phyloP scores from a whole-genome alignment of 768 basidiomycete genomes.

The Coprinopsis cinerea region DNA sequence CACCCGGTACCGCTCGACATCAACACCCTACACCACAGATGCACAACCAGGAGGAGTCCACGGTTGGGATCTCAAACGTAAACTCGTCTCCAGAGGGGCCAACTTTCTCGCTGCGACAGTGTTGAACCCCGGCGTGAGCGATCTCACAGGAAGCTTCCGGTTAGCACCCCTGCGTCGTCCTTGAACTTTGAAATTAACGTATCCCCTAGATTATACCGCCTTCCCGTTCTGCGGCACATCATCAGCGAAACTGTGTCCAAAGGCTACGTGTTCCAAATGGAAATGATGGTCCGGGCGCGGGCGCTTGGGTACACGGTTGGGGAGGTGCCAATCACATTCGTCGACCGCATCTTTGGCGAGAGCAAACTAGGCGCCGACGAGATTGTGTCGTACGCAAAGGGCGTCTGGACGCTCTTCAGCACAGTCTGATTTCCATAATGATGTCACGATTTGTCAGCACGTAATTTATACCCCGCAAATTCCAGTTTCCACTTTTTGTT shows the following conservation, averaged over 20 bases:
- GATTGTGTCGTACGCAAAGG: conserved; percentile 80
- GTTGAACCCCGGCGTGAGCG: conserved; percentile 80
- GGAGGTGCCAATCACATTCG: conserved; percentile 92
- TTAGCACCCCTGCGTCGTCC: conserved; percentile 25
- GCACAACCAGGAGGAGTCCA: conserved; percentile 79
- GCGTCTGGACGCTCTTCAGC: conserved; percentile 76
- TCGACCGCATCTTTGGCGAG: conserved; percentile 90
- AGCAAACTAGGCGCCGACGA: conserved; percentile 89
- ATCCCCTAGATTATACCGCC: conserved; percentile 60
- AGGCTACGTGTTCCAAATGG: conserved; percentile 97
- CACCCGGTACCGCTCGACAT: conserved; percentile 70
- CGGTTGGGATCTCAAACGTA: conserved; percentile 90
- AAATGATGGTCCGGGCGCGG: conserved; percentile 91
- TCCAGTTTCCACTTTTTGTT: conserved; percentile 1
- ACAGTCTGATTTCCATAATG: conserved; percentile 42
- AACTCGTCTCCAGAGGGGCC: conserved; percentile 82
- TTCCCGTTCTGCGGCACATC: conserved; percentile 71
- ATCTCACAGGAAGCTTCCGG: conserved; percentile 90
- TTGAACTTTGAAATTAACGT: background rate
- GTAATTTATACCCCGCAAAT: background rate
- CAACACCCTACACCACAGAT: conserved; percentile 50
- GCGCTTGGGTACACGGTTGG: conserved; percentile 81
- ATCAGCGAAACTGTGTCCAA: conserved; percentile 81
- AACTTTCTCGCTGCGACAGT: conserved; percentile 88
- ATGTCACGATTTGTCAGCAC: conserved; percentile 28